Evolutionary conservation across 2,329 filamentous ascomycete genomes (phyloP), one percentile per base, ranked within the genome.

Genomic region (Anthostomella pinea): DNA sequence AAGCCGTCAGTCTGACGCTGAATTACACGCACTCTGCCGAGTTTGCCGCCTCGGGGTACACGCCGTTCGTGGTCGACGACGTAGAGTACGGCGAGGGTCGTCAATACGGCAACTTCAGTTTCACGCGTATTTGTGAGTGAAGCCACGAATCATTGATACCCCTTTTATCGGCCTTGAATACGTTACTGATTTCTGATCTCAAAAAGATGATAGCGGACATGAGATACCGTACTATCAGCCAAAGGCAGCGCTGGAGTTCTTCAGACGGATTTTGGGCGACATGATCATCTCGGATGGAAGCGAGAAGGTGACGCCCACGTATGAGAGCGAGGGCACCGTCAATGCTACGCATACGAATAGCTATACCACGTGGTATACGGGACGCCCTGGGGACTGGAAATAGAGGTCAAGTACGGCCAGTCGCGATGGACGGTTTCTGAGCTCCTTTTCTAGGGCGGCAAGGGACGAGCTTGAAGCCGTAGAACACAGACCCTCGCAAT

Each of bases 31-130:
- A 83, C 45, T 62, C 68, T 0, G 60, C 63, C 1, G 61, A 65
- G 18, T 93, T 91, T 56, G 65, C 71, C 2, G 59, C 66, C 0
- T 81, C 87, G 0, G 86, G 85, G 1, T 93, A 93, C 56, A 76
- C 79, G 1, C 78, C 83, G 10, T 79, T 93, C 44, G 66, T 80
- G 9, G 79, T 86, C 25, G 85, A 87, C 54, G 72, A 70, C 17
- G 70, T 73, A 6, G 83, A 84, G 60, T 77, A 81, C 54, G 85
- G 78, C 33, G 87, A 87, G 14, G 75, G 78, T 38, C 76, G 86
- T 4, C 85, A 93, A 59, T 86, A 79, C 51, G 86, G 83, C 8
- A 90, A 90, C 49, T 72, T 85, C 35, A 79, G 74, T 11, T 85
- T 85, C 56, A 77, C 75, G 35, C 71, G 81, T 6, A 69, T 85